phyloP scores from a whole-genome alignment of 148 eudicot genomes.

The Cornus florida region DNA sequence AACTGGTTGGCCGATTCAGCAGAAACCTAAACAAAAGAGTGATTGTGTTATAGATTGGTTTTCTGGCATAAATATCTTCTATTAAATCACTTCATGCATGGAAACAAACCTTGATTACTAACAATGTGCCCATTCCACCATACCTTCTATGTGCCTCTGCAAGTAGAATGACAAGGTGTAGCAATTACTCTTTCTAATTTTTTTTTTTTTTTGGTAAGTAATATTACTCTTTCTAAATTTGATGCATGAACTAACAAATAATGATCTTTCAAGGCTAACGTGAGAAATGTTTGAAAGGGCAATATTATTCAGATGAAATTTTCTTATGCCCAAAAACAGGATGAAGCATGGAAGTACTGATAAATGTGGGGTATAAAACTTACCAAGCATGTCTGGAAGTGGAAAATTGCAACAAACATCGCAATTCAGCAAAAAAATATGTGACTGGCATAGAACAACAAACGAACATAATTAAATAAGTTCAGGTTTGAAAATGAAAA shows the following conservation, averaged over 20 bases:
- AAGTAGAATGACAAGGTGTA: conserved; percentile 10
- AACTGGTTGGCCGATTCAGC: conserved; percentile 94
- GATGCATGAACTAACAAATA: not conserved
- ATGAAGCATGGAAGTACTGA: conserved; percentile 1
- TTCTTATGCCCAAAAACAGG: not conserved
- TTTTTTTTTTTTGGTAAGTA: no score
- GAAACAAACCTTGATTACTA: conserved; percentile 76
- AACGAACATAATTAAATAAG: not conserved
- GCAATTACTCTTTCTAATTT: conserved; percentile 1
- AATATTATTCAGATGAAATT: not conserved
- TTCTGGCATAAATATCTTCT: not conserved
- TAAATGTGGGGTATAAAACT: conserved; percentile 6
- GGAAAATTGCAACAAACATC: conserved; percentile 83
- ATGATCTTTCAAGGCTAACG: not conserved
- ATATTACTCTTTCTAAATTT: conserved; percentile 4
- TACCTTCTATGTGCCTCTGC: conserved; percentile 74
- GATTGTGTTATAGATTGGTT: not conserved
- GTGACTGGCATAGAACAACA: conserved; percentile 58
- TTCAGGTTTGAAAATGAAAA: not conserved
- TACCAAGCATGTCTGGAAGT: conserved; percentile 67
- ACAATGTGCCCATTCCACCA: conserved; percentile 86
- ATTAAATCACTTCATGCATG: not conserved
- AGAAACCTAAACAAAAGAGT: conserved; percentile 59
- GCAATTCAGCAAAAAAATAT: conserved; percentile 66
- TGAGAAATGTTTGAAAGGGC: not conserved